A percentile compares a stretch with the other conserved stretches of the same genome.
These are phyloP conservation scores for Blechomonas ayalai DNA, from an alignment of 208 protist genomes.

Conservation along the genomic window DNA sequence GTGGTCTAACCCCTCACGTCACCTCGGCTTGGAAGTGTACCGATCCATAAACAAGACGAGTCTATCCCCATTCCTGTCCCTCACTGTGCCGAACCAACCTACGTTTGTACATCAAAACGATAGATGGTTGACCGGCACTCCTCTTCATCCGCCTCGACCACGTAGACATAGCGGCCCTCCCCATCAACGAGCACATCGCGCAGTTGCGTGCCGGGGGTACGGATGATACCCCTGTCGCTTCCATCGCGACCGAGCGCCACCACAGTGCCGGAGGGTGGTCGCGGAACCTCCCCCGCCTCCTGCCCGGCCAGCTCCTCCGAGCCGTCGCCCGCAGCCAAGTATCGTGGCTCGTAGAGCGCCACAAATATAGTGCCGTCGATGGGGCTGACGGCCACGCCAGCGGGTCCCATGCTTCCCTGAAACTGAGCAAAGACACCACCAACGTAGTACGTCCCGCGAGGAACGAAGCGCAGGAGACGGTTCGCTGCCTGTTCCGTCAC, in stretches of 20 bases:
- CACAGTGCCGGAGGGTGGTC: slow-evolving; percentile 22
- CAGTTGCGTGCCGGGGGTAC: slow-evolving; percentile 30
- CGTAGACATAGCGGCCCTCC: slow-evolving; percentile 26
- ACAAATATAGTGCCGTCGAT: slow-evolving; percentile 46
- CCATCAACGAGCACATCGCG: slow-evolving; percentile 25
- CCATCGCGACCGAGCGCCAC: slow-evolving; percentile 34
- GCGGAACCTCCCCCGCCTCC: slow-evolving; percentile 1
- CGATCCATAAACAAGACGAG: too few species aligned
- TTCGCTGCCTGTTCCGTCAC: slow-evolving; percentile 60
- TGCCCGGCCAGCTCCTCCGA: background rate
- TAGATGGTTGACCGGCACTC: slow-evolving; percentile 32
- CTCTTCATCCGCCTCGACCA: slow-evolving; percentile 27
- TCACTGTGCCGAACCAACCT: too few species aligned
- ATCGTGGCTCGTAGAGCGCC: slow-evolving; percentile 36
- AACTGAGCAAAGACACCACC: slow-evolving; percentile 54
- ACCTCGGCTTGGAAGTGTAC: too few species aligned
- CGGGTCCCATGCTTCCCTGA: slow-evolving; percentile 53
- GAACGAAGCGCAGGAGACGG: slow-evolving; percentile 56
- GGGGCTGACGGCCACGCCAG: slow-evolving; percentile 33
- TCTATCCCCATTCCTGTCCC: too few species aligned
- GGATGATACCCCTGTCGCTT: slow-evolving; percentile 22
- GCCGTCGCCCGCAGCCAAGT: slow-evolving; percentile 7
- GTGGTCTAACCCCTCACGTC: too few species aligned
- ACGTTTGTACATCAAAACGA: too few species aligned
- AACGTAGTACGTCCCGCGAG: slow-evolving; percentile 37